Evolutionary conservation across 1,284 basidiomycete genomes (phyloP).

Genomic region (Sanghuangporus sanghuang): DNA sequence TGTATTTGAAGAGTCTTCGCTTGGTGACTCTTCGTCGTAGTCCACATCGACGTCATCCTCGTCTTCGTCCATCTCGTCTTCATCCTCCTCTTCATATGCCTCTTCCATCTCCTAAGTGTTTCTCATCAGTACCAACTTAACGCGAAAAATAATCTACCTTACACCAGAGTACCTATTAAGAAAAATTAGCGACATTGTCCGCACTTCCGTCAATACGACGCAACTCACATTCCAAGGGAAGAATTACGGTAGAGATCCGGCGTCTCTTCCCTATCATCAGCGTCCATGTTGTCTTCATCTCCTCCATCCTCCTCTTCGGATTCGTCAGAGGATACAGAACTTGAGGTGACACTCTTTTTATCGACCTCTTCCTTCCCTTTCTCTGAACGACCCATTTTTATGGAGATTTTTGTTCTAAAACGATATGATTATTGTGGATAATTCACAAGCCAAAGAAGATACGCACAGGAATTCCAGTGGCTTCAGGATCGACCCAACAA

Average conservation of each 20-base stretch:
- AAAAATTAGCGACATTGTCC: neutral
- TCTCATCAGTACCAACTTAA: neutral
- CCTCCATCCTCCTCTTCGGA: slow-evolving; percentile 39
- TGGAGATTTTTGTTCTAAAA: slow-evolving; percentile 85
- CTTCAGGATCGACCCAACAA: slow-evolving; percentile 82
- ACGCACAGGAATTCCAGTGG: slow-evolving; percentile 88
- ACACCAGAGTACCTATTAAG: slow-evolving; percentile 69
- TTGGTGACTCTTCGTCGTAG: slow-evolving; percentile 75
- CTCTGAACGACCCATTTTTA: slow-evolving; percentile 89
- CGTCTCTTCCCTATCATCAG: slow-evolving; percentile 66
- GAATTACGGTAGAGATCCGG: slow-evolving; percentile 97
- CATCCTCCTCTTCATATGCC: slow-evolving; percentile 57
- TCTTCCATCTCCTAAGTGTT: slow-evolving; percentile 76
- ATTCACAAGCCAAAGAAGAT: neutral
- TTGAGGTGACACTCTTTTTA: slow-evolving; percentile 49
- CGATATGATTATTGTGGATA: slow-evolving; percentile 6
- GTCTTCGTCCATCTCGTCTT: slow-evolving; percentile 76
- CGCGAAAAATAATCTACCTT: slow-evolving; percentile 31
- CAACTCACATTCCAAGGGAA: slow-evolving; percentile 85
- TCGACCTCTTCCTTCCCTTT: slow-evolving; percentile 59
- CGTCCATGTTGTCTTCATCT: slow-evolving; percentile 43
- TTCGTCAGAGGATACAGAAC: slow-evolving; percentile 58
- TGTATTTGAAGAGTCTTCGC: slow-evolving; percentile 69
- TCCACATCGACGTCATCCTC: slow-evolving; percentile 87
- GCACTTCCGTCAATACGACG: neutral